phyloP scores from a whole-genome alignment of 2,329 filamentous ascomycete genomes.

The Ceratocystis eucalypticola region DNA sequence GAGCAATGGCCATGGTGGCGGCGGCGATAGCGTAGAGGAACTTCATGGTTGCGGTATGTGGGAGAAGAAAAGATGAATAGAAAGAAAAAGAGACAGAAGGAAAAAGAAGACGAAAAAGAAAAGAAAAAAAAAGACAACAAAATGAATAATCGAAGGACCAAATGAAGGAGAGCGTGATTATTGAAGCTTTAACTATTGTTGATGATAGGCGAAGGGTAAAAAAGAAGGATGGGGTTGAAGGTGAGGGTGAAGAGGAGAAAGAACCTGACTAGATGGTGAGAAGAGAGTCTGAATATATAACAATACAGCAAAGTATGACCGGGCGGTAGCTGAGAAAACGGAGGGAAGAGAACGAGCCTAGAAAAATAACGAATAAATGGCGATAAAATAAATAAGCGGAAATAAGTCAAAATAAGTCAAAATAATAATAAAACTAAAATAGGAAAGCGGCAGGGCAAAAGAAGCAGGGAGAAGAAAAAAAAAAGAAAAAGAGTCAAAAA shows the following conservation, averaged over 20 bases:
- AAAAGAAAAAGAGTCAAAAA: neutral
- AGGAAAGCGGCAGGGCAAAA: neutral
- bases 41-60: constrained; percentile 5
- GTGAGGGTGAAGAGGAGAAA: neutral
- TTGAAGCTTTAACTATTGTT: neutral
- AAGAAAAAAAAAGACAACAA: neutral
- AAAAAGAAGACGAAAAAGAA: neutral
- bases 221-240: neutral
- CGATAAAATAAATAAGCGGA: neutral
- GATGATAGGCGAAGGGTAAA: neutral
- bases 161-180: neutral
- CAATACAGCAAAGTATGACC: too few species aligned
- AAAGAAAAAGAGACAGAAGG: neutral
- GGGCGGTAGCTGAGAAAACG: neutral
- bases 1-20: constrained; percentile 8
- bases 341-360: neutral
- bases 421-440: neutral
- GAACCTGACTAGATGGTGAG: too few species aligned
- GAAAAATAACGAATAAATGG: neutral
- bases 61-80: neutral
- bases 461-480: neutral
- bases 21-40: constrained; percentile 10
- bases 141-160: neutral
- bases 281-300: too few species aligned
- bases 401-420: neutral